phyloP scores from a whole-genome alignment of 257 asterid species.

The Fraxinus anomala region DNA sequence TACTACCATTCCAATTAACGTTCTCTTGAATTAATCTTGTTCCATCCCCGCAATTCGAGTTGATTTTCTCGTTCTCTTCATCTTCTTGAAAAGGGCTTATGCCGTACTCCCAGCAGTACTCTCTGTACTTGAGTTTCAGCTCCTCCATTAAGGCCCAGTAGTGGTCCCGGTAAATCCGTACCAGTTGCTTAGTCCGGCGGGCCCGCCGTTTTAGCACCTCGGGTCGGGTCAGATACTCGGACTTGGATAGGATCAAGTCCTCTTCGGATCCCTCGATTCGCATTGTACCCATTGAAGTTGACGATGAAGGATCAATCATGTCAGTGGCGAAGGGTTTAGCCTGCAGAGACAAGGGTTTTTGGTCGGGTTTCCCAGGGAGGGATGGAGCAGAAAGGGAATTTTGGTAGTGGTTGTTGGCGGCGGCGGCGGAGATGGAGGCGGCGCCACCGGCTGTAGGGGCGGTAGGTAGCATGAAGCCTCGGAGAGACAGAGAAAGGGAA shows the following conservation, averaged over 20 bases:
- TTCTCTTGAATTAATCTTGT: conserved; percentile 16
- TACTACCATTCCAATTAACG: background rate
- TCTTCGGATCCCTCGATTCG: conserved; percentile 60
- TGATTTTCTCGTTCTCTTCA: conserved; percentile 25
- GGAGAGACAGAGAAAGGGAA: background rate
- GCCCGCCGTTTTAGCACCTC: conserved; percentile 68
- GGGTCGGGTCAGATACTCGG: conserved; percentile 57
- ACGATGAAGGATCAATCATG: conserved; percentile 33
- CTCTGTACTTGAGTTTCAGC: conserved; percentile 44
- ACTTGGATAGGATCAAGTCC: conserved; percentile 49
- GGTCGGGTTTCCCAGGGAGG: background rate
- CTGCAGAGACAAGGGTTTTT: conserved; percentile 15
- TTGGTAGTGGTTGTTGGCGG: background rate
- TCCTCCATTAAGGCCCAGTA: conserved; percentile 65
- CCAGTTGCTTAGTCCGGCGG: conserved; percentile 60
- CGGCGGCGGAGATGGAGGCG: background rate
- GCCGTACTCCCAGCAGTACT: conserved; percentile 58
- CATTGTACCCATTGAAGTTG: conserved; percentile 51
- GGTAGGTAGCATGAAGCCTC: background rate
- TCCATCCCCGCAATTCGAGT: conserved; percentile 16
- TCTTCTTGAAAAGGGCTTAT: conserved; percentile 54
- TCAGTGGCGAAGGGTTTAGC: conserved; percentile 24
- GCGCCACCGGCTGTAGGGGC: background rate
- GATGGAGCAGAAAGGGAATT: background rate
- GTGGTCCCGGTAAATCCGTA: conserved; percentile 59